These are phyloP conservation scores for Epichloe aotearoae DNA, from an alignment of 2,329 filamentous ascomycete genomes.

Conservation along the genomic window DNA sequence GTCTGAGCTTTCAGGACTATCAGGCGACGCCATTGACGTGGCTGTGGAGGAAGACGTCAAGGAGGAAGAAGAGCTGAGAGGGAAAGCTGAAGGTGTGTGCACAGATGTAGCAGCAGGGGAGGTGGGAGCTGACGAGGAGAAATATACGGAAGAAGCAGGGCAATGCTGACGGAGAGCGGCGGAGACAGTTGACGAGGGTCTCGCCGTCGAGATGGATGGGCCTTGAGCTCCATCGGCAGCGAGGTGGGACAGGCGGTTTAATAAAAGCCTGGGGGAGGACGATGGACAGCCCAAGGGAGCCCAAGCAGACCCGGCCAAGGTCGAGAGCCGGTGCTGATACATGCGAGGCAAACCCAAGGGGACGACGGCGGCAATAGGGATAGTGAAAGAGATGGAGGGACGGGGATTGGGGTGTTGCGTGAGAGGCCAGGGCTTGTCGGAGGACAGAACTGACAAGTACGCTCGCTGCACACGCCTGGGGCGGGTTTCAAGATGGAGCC, in stretches of 20 bases:
- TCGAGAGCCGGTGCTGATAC: constrained; percentile 9
- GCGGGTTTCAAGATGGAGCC: neutral
- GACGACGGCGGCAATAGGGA: constrained; percentile 1
- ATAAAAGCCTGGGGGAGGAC: constrained; percentile 8
- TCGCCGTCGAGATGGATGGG: constrained; percentile 3
- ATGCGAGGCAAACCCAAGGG: constrained; percentile 9
- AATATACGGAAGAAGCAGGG: constrained; percentile 2
- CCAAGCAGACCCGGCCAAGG: constrained; percentile 7
- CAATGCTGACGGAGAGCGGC: constrained; percentile 1
- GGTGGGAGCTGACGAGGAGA: constrained; percentile 1
- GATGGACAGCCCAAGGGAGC: constrained; percentile 6
- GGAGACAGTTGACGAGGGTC: constrained; percentile 1
- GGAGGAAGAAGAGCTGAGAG: constrained; percentile 4
- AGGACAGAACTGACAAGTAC: no score
- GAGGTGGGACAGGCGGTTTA: constrained; percentile 7
- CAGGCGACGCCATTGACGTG: constrained; percentile 20
- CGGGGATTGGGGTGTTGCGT: neutral
- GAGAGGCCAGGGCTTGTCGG: neutral
- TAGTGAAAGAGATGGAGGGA: neutral
- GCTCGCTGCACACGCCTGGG: neutral
- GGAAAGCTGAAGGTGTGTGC: neutral
- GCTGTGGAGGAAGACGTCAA: constrained; percentile 8
- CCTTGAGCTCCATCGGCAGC: neutral
- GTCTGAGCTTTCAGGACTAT: constrained; percentile 35
- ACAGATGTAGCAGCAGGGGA: neutral